Conservation (phyloP, 768 basidiomycete genomes). For the Pisolithus marmoratus region DNA sequence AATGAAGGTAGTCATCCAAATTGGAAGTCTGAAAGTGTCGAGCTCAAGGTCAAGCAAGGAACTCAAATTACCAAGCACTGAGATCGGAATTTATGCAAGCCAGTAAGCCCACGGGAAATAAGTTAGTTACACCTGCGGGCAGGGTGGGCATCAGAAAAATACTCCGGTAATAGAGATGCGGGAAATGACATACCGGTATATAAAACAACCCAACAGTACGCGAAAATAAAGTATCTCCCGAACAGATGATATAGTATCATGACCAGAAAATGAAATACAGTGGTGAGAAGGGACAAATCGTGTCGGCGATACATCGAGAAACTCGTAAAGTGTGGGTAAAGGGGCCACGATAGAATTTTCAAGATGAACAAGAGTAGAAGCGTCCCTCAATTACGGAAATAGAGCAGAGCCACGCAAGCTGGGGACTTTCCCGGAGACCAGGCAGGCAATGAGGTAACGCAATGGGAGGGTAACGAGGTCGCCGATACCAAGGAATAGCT, state of each 20-base stretch:
- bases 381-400: neutral
- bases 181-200: too few relatives aligned
- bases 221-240: too few relatives aligned
- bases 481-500: slow-evolving; percentile 24
- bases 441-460: slow-evolving; percentile 16
- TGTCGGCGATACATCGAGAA: too few relatives aligned
- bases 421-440: slow-evolving; percentile 21
- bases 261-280: slow-evolving; percentile 9
- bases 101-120: too few relatives aligned
- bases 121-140: too few relatives aligned
- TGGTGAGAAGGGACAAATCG: slow-evolving; percentile 13
- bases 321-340: too few relatives aligned
- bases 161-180: too few relatives aligned
- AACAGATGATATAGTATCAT: too few relatives aligned
- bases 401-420: slow-evolving; percentile 10
- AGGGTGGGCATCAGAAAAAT: too few relatives aligned
- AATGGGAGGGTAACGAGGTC: slow-evolving; percentile 25
- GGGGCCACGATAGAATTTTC: too few relatives aligned
- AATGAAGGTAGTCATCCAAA: slow-evolving; percentile 26
- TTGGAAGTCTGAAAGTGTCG: slow-evolving; percentile 17
- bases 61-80: neutral
- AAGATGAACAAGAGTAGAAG: neutral
- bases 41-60: neutral
- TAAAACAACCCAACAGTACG: too few relatives aligned
- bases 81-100: neutral